Conservation (phyloP, 371 early-diverging fungal genomes). For the Mortierella polycephala region DNA sequence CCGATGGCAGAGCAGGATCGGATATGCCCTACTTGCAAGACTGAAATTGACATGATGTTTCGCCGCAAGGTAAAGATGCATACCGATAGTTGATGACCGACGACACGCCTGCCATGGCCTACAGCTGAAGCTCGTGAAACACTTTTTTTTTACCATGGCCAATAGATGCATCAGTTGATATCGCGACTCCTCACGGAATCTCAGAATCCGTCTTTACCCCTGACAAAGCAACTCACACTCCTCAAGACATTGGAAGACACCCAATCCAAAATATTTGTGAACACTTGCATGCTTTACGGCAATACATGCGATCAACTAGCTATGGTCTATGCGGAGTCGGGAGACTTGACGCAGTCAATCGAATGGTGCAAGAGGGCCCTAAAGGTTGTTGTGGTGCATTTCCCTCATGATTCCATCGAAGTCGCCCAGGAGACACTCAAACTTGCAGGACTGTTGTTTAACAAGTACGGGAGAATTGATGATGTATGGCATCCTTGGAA, state of each 20-base stretch:
- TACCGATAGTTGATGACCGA: too few relatives aligned
- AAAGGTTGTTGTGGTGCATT: conserved; percentile 41
- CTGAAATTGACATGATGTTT: conserved; percentile 11
- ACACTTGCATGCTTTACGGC: conserved; percentile 40
- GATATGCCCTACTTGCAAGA: conserved; percentile 34
- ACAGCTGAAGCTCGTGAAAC: too few relatives aligned
- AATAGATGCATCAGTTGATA: conserved; percentile 32
- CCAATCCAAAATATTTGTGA: conserved; percentile 32
- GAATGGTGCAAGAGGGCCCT: conserved; percentile 47
- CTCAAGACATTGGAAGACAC: conserved; percentile 32
- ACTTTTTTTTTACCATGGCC: not conserved
- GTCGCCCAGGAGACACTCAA: conserved; percentile 49
- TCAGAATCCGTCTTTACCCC: conserved; percentile 20
- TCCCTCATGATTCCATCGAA: conserved; percentile 50
- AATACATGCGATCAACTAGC: conserved; percentile 50
- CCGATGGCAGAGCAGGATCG: conserved; percentile 28
- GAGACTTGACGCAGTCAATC: conserved; percentile 27
- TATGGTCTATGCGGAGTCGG: conserved; percentile 33
- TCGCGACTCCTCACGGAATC: conserved; percentile 26
- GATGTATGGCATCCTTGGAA: not conserved
- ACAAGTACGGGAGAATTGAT: conserved; percentile 29
- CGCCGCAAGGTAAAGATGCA: conserved; percentile 19
- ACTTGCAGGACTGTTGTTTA: conserved; percentile 43
- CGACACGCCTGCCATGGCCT: not conserved
- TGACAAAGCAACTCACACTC: conserved; percentile 12